A percentile compares a stretch with the other conserved stretches of the same genome.
Conservation (phyloP, 805 yeast species). For the Hanseniaspora guilliermondii region DNA sequence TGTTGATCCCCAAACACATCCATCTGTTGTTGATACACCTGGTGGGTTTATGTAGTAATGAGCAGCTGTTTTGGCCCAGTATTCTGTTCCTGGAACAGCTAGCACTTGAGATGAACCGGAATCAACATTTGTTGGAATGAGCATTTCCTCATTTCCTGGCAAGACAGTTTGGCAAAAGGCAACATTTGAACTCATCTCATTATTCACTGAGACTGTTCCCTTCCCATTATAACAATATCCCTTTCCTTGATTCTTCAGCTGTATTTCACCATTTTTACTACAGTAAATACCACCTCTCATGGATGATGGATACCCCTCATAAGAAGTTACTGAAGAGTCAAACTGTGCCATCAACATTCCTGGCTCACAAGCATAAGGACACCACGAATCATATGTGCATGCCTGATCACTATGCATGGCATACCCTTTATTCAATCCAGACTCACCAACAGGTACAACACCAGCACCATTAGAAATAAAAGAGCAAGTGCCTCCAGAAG, state of each 20-base stretch:
- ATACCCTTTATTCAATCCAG: slow-evolving; percentile 65
- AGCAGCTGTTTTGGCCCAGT: slow-evolving; percentile 79
- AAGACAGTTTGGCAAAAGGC: slow-evolving; percentile 88
- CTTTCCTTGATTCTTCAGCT: slow-evolving; percentile 45
- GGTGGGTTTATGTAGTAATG: slow-evolving; percentile 79
- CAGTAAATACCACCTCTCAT: slow-evolving; percentile 77
- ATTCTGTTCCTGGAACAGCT: slow-evolving; percentile 76
- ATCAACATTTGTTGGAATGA: slow-evolving; percentile 67
- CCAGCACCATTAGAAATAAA: slow-evolving; percentile 56
- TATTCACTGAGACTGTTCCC: slow-evolving; percentile 55
- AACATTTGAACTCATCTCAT: slow-evolving; percentile 45
- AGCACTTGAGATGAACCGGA: slow-evolving; percentile 37
- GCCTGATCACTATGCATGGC: slow-evolving; percentile 65
- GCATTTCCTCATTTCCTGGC: slow-evolving; percentile 91
- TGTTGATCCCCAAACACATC: slow-evolving; percentile 72
- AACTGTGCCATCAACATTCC: slow-evolving; percentile 82
- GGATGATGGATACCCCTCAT: slow-evolving; percentile 57
- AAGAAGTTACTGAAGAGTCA: slow-evolving; percentile 65
- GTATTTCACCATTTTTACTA: slow-evolving; percentile 52
- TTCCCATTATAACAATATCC: slow-evolving; percentile 66
- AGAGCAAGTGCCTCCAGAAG: slow-evolving; percentile 36
- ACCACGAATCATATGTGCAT: slow-evolving; percentile 66
- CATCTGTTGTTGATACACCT: slow-evolving; percentile 62
- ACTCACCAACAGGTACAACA: slow-evolving; percentile 53
- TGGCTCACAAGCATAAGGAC: slow-evolving; percentile 86